phyloP scores from a whole-genome alignment of 108 stramenopile species.

The Fragilaria radians region DNA sequence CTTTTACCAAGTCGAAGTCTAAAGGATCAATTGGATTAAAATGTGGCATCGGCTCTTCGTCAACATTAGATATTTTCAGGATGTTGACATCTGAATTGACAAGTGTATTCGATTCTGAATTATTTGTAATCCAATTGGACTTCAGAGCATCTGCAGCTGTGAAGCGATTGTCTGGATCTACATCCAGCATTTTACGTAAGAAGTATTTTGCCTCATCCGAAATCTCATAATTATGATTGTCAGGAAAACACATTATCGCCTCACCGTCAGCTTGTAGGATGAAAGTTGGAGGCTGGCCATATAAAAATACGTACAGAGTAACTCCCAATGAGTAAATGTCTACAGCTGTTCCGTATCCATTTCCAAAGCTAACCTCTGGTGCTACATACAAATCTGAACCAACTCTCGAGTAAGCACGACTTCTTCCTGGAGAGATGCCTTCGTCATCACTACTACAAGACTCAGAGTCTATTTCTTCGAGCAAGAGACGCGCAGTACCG shows the following conservation, averaged over 20 bases:
- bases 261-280: conserved; percentile 25
- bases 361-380: conserved; percentile 61
- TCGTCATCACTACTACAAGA: conserved; percentile 21
- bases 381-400: conserved; percentile 68
- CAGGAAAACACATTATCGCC: conserved; percentile 34
- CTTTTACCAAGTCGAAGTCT: not conserved
- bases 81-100: too few species aligned
- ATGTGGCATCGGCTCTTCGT: too few species aligned
- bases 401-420: conserved; percentile 39
- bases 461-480: not conserved
- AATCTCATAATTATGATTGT: conserved; percentile 57
- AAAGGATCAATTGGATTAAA: too few species aligned
- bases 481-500: conserved; percentile 67
- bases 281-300: conserved; percentile 86
- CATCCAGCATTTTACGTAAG: conserved; percentile 58
- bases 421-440: conserved; percentile 21
- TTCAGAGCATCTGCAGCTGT: conserved; percentile 54
- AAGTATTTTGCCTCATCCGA: conserved; percentile 72
- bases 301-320: conserved; percentile 93
- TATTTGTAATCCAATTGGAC: conserved; percentile 76
- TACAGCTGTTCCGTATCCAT: conserved; percentile 64
- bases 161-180: conserved; percentile 50
- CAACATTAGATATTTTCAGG: too few species aligned
- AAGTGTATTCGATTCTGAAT: too few species aligned
- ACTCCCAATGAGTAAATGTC: conserved; percentile 96